Percentiles rank a stretch among this genome's conserved stretches.
These are phyloP conservation scores for Hypoxylon intermedium DNA, from an alignment of 495 filamentous ascomycete genomes.

Conservation along the genomic window DNA sequence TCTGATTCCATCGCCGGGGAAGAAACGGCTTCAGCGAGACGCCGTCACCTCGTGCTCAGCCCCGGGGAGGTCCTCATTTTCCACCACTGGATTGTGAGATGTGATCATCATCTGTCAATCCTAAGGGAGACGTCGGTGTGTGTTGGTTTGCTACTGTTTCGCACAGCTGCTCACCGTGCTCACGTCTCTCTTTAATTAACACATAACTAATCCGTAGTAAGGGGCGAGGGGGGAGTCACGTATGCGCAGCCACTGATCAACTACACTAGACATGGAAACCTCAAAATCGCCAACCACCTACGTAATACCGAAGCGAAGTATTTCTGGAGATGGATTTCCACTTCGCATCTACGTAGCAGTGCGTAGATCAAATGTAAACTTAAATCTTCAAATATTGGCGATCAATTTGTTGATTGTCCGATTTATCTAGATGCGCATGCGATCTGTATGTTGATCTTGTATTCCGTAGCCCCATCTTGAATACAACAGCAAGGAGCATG, in stretches of 20 bases:
- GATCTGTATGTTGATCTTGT: slow-evolving; percentile 8
- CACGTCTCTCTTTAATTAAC: slow-evolving; percentile 27
- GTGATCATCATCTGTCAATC: neutral
- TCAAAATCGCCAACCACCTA: neutral
- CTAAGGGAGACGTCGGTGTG: neutral
- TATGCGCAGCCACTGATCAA: slow-evolving; percentile 5
- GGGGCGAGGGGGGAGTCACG: slow-evolving; percentile 21
- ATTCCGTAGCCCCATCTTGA: neutral
- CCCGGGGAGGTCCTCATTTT: neutral
- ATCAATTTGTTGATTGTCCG: slow-evolving; percentile 10
- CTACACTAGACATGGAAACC: neutral
- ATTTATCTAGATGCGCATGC: neutral
- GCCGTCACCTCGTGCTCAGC: slow-evolving; percentile 10
- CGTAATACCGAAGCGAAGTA: neutral
- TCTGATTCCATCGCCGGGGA: slow-evolving; percentile 8
- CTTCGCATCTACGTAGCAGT: neutral
- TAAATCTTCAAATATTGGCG: slow-evolving; percentile 5
- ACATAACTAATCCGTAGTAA: too few species aligned
- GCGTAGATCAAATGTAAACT: neutral
- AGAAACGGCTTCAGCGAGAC: slow-evolving; percentile 1
- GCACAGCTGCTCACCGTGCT: slow-evolving; percentile 18
- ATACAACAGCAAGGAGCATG: neutral
- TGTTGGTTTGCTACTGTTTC: slow-evolving; percentile 20
- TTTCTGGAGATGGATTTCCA: neutral
- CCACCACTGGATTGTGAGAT: neutral